Evolutionary conservation across 106 monocot genomes (phyloP).

Genomic region (Ottelia alismoides): DNA sequence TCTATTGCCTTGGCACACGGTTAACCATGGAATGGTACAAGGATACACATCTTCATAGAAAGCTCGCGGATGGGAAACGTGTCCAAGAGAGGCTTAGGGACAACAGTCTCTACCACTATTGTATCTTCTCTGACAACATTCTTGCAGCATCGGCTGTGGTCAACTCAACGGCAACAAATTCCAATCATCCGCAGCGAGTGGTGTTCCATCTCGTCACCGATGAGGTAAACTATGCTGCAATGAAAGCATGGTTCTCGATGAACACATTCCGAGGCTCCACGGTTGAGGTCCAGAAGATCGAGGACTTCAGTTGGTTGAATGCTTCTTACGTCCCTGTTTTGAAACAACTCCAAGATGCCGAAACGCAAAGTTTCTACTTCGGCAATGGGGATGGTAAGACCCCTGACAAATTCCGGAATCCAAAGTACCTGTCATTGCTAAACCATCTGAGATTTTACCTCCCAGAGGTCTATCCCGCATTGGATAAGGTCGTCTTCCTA

Average conservation of each 20-base stretch:
- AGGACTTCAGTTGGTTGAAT: conserved; percentile 74
- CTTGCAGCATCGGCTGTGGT: conserved; percentile 62
- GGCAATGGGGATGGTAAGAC: conserved; percentile 22
- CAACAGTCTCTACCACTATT: conserved; percentile 53
- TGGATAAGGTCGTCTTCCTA: conserved; percentile 62
- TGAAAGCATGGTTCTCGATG: conserved; percentile 70
- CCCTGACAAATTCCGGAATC: conserved; percentile 71
- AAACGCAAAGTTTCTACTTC: conserved; percentile 67
- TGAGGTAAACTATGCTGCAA: conserved; percentile 53
- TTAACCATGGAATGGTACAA: conserved; percentile 57
- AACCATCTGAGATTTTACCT: conserved; percentile 81
- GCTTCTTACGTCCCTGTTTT: conserved; percentile 77
- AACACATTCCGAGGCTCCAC: conserved; percentile 50
- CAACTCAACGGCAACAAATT: conserved; percentile 55
- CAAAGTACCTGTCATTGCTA: conserved; percentile 69
- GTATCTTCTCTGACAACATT: conserved; percentile 78
- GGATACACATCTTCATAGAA: conserved; percentile 22
- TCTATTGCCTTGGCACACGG: conserved; percentile 59
- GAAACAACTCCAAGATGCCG: conserved; percentile 62
- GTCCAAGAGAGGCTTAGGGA: conserved; percentile 28
- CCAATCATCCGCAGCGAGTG: conserved; percentile 35
- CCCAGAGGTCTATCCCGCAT: conserved; percentile 60
- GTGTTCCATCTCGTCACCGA: conserved; percentile 83
- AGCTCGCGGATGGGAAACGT: conserved; percentile 8
- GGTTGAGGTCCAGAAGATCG: conserved; percentile 65